Conservation (phyloP, 257 asterid species). For the Gentiana straminea region DNA sequence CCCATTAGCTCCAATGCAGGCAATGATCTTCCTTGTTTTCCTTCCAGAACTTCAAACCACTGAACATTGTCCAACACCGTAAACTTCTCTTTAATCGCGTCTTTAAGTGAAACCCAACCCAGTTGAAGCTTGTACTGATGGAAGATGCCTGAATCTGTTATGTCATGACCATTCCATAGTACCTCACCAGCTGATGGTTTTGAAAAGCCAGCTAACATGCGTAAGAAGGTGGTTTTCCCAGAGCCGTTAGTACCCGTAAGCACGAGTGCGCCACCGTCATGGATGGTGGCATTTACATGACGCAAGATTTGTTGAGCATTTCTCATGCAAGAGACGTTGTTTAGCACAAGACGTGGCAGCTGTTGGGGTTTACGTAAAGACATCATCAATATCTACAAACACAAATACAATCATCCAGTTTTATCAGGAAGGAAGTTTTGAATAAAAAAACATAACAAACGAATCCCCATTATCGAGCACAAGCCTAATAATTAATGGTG, state of each 20-base stretch:
- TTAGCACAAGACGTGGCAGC: conserved; percentile 31
- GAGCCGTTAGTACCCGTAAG: conserved; percentile 78
- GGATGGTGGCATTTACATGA: conserved; percentile 53
- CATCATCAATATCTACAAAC: conserved; percentile 8
- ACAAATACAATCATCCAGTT: too few relatives aligned
- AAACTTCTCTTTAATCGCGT: conserved; percentile 35
- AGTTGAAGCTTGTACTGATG: conserved; percentile 85
- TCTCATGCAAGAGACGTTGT: conserved; percentile 88
- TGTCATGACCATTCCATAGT: conserved; percentile 83
- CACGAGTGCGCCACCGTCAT: conserved; percentile 65
- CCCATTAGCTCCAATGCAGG: conserved; percentile 83
- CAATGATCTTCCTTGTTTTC: conserved; percentile 58
- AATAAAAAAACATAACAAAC: too few relatives aligned
- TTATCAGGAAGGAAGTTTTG: too few relatives aligned
- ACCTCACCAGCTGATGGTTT: conserved; percentile 79
- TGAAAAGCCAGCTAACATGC: conserved; percentile 79
- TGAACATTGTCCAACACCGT: conserved; percentile 72
- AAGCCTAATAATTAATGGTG: too few relatives aligned
- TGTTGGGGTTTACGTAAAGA: too few relatives aligned
- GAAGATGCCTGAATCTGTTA: conserved; percentile 53
- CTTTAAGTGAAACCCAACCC: conserved; percentile 74
- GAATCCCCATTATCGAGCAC: too few relatives aligned
- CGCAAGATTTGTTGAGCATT: conserved; percentile 85
- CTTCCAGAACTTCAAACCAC: conserved; percentile 85
- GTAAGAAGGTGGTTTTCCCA: conserved; percentile 67